Evolutionary conservation across 352 stramenopile species (phyloP), one percentile per base, ranked within the genome.

Genomic region (Globisporangium solare): DNA sequence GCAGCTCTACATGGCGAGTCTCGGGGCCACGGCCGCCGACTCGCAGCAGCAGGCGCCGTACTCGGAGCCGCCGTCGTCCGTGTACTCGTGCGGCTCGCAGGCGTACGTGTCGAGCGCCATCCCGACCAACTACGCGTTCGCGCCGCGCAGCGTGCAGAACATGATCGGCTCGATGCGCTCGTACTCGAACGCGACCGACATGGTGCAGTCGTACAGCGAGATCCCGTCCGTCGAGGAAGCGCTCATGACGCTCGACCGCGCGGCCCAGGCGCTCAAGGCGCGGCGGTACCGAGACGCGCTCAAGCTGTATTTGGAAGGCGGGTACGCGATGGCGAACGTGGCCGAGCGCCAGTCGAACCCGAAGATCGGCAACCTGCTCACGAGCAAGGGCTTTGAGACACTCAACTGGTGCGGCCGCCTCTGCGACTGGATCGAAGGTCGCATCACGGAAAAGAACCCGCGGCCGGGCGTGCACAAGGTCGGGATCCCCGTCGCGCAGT

Each of bases 351-450:
- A 95, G 66, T 68, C 71, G 18, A 84, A 89, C 59, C 74, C 80
- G 27, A 92, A 93, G 57, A 91, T 95, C 56, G 83, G 78, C 60
- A 95, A 95, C 64, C 54, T 95, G 57, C 71, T 94, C 47, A 88
- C 83, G 0, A 84, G 74, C 61, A 95, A 95, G 66, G 83, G 79
- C 39, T 89, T 92, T 39, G 85, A 95, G 63, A 91, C 79, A 42
- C 74, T 95, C 53, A 90, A 95, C 57, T 95, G 85, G 85, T 91
- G 81, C 47, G 83, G 79, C 5, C 56, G 70, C 6, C 71, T 95
- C 0, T 92, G 81, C 49, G 83, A 93, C 60, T 92, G 78, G 76
- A 91, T 95, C 47, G 85, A 95, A 64, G 83, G 83, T 11, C 85
- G 83, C n/a, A 57, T 87, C 7, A 66, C 86, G 20, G 84, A 91